phyloP scores from a whole-genome alignment of 2,329 filamentous ascomycete species.

The Penicillium sclerotigenum region DNA sequence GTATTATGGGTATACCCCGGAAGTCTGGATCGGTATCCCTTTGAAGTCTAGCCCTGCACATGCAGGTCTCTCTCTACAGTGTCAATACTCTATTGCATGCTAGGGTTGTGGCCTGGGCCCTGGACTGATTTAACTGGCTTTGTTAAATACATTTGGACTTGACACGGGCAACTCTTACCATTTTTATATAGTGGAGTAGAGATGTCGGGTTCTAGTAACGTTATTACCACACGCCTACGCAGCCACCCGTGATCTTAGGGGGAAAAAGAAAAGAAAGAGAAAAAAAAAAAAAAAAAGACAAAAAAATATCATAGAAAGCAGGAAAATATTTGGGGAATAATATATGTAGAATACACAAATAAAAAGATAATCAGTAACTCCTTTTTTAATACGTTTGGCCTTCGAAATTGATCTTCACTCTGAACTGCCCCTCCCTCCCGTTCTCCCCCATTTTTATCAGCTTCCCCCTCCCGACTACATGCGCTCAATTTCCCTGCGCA shows the following conservation, averaged over 20 bases:
- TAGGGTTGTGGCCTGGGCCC: background rate
- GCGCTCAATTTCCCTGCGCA: background rate
- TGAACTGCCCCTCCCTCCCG: constrained; percentile 18
- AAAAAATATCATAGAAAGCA: background rate
- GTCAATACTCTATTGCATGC: constrained; percentile 12
- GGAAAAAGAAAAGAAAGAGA: constrained; percentile 11
- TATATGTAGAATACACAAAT: constrained; percentile 3
- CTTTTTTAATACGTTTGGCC: constrained; percentile 14
- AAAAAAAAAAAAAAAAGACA: background rate
- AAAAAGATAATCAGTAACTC: background rate
- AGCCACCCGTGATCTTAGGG: constrained; percentile 18
- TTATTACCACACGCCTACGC: constrained; percentile 15
- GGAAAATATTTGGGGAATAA: constrained; percentile 6
- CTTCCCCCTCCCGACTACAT: constrained; percentile 7
- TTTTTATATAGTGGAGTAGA: background rate
- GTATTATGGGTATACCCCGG: constrained; percentile 9
- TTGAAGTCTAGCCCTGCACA: constrained; percentile 5
- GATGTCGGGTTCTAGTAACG: background rate
- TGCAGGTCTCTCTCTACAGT: constrained; percentile 18
- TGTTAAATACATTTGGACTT: too few relatives aligned
- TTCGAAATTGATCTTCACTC: constrained; percentile 25
- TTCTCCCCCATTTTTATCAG: constrained; percentile 16
- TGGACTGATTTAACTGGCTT: background rate
- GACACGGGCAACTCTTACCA: background rate
- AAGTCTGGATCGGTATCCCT: background rate